phyloP scores from a whole-genome alignment of 164 flowering plant genomes.

The Umbilicus rupestris region DNA sequence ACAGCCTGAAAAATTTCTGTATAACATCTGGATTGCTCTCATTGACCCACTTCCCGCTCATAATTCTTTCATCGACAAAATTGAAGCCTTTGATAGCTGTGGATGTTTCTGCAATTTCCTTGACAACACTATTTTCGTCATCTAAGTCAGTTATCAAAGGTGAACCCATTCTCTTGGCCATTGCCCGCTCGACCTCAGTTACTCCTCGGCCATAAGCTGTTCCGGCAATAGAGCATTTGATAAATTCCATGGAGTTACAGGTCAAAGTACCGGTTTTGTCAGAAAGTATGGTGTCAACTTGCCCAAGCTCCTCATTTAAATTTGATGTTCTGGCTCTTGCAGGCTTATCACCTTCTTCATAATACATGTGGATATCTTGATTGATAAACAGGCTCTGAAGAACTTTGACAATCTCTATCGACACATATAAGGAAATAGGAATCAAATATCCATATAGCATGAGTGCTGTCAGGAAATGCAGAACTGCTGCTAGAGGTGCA shows the following conservation, averaged over 20 bases:
- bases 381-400: slow-evolving; percentile 73
- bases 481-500: slow-evolving; percentile 43
- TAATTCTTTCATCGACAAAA: slow-evolving; percentile 61
- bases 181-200: slow-evolving; percentile 66
- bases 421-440: slow-evolving; percentile 76
- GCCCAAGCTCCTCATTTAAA: slow-evolving; percentile 85
- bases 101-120: slow-evolving; percentile 19
- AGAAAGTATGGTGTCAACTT: slow-evolving; percentile 77
- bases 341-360: slow-evolving; percentile 62
- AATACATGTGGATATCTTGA: slow-evolving; percentile 65
- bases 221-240: slow-evolving; percentile 79
- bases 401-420: slow-evolving; percentile 75
- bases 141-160: slow-evolving; percentile 18
- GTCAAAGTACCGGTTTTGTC: slow-evolving; percentile 90
- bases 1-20: slow-evolving; percentile 44
- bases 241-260: slow-evolving; percentile 83
- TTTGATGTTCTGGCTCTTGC: slow-evolving; percentile 79
- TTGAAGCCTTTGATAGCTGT: slow-evolving; percentile 53
- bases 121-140: slow-evolving; percentile 13
- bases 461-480: slow-evolving; percentile 66
- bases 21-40: slow-evolving; percentile 47
- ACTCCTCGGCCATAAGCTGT: slow-evolving; percentile 57
- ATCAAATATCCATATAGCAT: slow-evolving; percentile 68
- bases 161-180: slow-evolving; percentile 41
- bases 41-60: slow-evolving; percentile 61